phyloP scores from a whole-genome alignment of 192 early-diverging fungal genomes.

The Backusella tuberculispora region DNA sequence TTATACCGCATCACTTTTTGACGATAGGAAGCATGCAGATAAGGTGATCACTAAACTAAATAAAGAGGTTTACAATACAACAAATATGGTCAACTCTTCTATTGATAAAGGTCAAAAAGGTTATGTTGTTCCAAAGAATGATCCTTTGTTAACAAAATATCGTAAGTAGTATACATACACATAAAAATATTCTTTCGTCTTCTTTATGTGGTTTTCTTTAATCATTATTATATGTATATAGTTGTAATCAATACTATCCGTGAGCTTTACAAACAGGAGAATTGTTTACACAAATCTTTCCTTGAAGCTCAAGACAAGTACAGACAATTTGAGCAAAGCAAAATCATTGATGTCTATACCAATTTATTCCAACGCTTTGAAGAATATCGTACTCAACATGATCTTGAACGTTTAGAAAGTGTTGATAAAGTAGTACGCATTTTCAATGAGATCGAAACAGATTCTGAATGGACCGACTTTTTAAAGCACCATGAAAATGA shows the following conservation, averaged over 20 bases:
- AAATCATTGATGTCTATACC: slow-evolving; percentile 27
- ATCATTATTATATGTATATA: not conserved
- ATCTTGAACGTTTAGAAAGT: slow-evolving; percentile 10
- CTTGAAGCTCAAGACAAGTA: slow-evolving; percentile 23
- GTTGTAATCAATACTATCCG: slow-evolving; percentile 27
- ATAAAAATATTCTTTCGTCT: not conserved
- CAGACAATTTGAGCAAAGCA: slow-evolving; percentile 25
- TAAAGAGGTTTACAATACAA: slow-evolving; percentile 26
- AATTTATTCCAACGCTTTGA: slow-evolving; percentile 27
- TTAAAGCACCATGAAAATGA: slow-evolving; percentile 37
- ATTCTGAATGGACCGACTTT: slow-evolving; percentile 48
- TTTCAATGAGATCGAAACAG: slow-evolving; percentile 42
- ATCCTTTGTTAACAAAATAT: slow-evolving; percentile 32
- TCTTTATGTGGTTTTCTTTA: not conserved
- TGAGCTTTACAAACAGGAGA: slow-evolving; percentile 33
- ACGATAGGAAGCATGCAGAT: slow-evolving; percentile 44
- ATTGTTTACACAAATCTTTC: slow-evolving; percentile 24
- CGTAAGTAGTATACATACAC: slow-evolving; percentile 4
- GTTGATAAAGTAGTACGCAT: slow-evolving; percentile 16
- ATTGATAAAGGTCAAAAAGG: slow-evolving; percentile 26
- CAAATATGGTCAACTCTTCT: slow-evolving; percentile 18
- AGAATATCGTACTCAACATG: slow-evolving; percentile 28
- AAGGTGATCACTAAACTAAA: slow-evolving; percentile 39
- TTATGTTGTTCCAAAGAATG: slow-evolving; percentile 17
- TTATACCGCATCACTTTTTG: slow-evolving; percentile 40